Conservation (phyloP, 2,329 filamentous ascomycete genomes). For the Acephala macrosclerotiorum region DNA sequence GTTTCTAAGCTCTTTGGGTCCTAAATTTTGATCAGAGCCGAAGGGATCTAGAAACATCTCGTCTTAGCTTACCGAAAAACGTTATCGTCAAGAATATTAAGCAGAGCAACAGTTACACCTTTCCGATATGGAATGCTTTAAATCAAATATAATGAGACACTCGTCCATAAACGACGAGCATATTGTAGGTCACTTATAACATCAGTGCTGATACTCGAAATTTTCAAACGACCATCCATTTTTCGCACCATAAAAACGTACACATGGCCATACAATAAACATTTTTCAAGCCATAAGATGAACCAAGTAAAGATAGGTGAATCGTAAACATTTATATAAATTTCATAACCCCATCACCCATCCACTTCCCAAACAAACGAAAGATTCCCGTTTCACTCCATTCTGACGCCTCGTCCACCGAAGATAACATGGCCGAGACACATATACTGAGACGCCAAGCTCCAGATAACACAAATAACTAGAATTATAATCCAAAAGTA, state of each 20-base stretch:
- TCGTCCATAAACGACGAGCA: too few species aligned
- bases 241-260: conserved; percentile 4
- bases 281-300: neutral
- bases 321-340: conserved; percentile 1
- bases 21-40: too few species aligned
- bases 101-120: too few species aligned
- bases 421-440: neutral
- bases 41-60: too few species aligned
- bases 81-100: too few species aligned
- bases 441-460: neutral
- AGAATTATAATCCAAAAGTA: conserved; percentile 48
- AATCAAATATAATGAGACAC: too few species aligned
- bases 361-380: neutral
- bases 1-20: too few species aligned
- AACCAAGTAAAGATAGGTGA: neutral
- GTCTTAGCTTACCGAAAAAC: too few species aligned
- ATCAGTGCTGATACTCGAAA: too few species aligned
- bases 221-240: neutral
- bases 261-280: neutral
- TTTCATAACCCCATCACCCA: conserved; percentile 1
- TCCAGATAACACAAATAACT: neutral
- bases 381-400: neutral
- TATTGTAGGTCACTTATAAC: too few species aligned
- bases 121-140: neutral
- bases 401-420: conserved; percentile 1